Evolutionary conservation across 768 basidiomycete species (phyloP).

Genomic region (Dentipellis fragilis): DNA sequence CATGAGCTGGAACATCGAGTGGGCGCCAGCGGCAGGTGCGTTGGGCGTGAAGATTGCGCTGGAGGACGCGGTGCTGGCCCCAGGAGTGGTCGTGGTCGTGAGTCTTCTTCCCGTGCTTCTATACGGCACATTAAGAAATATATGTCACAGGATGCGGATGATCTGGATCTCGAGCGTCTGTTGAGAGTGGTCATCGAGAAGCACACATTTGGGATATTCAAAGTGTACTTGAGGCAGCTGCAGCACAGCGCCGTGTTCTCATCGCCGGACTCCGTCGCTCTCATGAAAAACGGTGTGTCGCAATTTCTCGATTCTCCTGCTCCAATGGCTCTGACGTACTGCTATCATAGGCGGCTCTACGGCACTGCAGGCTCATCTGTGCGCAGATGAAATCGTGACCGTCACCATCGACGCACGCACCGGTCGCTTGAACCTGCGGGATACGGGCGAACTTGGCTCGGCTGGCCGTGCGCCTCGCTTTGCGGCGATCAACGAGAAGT

Average conservation of each 20-base stretch:
- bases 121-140: neutral
- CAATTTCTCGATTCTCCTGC: neutral
- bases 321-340: neutral
- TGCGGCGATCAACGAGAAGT: constrained; percentile 39
- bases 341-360: constrained; percentile 35
- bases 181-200: constrained; percentile 50
- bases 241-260: constrained; percentile 53
- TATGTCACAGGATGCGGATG: constrained; percentile 41
- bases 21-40: constrained; percentile 66
- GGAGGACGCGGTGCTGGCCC: constrained; percentile 33
- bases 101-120: constrained; percentile 19
- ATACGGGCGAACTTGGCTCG: constrained; percentile 73
- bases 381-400: constrained; percentile 66
- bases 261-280: constrained; percentile 43
- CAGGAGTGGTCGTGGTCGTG: constrained; percentile 46
- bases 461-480: constrained; percentile 66
- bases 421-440: constrained; percentile 67
- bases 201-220: constrained; percentile 58
- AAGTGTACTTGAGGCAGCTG: constrained; percentile 43
- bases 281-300: constrained; percentile 44
- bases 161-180: constrained; percentile 68
- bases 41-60: constrained; percentile 48
- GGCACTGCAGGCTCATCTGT: constrained; percentile 59
- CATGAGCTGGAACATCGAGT: constrained; percentile 56
- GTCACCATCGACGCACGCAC: constrained; percentile 75